Base-by-base conservation (phyloP, 192 early-diverging fungal species). In the Cladochytrium replicatum region DNA sequence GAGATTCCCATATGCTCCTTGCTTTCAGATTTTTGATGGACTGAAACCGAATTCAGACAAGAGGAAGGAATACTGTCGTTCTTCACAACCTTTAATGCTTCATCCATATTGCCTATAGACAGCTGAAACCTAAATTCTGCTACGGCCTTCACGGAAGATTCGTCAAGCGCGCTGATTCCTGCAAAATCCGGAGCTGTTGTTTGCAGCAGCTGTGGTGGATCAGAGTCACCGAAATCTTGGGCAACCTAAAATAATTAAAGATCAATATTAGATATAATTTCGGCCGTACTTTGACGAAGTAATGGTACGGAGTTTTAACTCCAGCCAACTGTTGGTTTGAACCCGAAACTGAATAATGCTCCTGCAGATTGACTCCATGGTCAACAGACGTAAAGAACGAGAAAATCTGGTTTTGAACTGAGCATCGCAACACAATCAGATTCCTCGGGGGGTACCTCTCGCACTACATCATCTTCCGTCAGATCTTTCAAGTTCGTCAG, bases 101-200 rank as follows among this genome's bases (percentile, higher is more conserved):
- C 68, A 42, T 77, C 69, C 26, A 74, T 45, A 40, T 74, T 65
- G 21, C 73, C 75, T 32, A 53, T 45, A 29, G 70, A 60, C 2
- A 77, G 45, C 48, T 69, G 58, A 34, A 47, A 74, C 43, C 66
- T 55, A 43, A 77, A 77, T 21, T 77, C 69, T 11, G 61, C 52
- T 38, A 77, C 69, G 0, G 63, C 58, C 4, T 53, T 44, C n/a
- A 77, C 28, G 11, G 58, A 48, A n/a, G 31, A 11, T 24, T 54
- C 9, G 13, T 66, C 57, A 4, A 53, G 41, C 22, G 57, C 47
- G 15, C 68, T 63, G 25, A 75, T 25, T 0, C 66, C 72, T 34
- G 48, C 41, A 42, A 58, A 66, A 27, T 75, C 72, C 1, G 31
- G 28, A 2, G 63, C 52, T 6, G 55, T n/a, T n/a, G n/a, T n/a